Evolutionary conservation across 192 early-diverging fungal species (phyloP), one percentile per base, ranked within the genome.

Genomic region (Entomortierella lignicola): DNA sequence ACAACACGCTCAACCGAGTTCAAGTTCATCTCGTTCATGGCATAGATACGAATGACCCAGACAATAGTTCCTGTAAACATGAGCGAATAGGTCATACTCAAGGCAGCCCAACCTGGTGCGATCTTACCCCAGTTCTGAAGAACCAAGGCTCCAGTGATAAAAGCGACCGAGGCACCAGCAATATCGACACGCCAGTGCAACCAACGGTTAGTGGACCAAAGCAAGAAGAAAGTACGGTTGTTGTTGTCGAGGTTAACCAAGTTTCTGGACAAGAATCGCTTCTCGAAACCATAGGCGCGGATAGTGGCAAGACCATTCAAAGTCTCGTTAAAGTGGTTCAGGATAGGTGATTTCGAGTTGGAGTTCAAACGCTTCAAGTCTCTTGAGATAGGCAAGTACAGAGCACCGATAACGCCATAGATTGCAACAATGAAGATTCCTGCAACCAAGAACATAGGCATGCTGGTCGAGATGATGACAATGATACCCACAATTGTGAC

Each of bases 291-390:
- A 83, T 92, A 98, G 26, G 96, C 96, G 31, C 96, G 90, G 30
- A 98, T 94, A 4, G 92, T 93, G 18, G 92, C 77, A 27, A 91
- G 87, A 59, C 94, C 94, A 10, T 74, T 83, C n/a, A 94, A 83
- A 32, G 92, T 91, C 83, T 98, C 94, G 68, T 85, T 93, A 63
- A 86, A 88, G 73, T 96, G 95, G 69, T 93, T 88, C 41, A 94
- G 85, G 69, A 91, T 93, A 12, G 95, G 87, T 4, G 95, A 93
- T 48, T 86, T 85, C 71, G 89, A 87, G 26, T 91, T 86, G 20
- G 90, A 85, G 17, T 92, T 91, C 77, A 95, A 91, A 25, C 97
- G 91, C 87, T 98, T 97, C 59, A 98, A 82, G 72, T 97, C 96
- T 55, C 97, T 88, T 2, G 93, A 92, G 17, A 92, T 86, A 20